phyloP scores from a whole-genome alignment of 441 rosid genomes.

The Lepidium campestre region DNA sequence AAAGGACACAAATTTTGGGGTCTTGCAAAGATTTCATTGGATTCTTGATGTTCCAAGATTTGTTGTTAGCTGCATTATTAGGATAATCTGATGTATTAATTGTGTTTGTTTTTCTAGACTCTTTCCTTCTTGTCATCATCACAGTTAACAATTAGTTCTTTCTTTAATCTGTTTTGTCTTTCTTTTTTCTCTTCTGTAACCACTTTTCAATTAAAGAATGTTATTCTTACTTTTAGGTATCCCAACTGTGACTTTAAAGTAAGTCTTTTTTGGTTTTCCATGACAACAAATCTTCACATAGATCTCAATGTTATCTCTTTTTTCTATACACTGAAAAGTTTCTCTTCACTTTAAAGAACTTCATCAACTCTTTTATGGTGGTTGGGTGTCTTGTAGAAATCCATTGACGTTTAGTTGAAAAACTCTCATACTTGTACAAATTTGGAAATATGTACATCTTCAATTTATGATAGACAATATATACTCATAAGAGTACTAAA shows the following conservation, averaged over 20 bases:
- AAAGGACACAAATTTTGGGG: neutral
- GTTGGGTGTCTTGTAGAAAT: neutral
- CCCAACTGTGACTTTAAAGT: slow-evolving; percentile 9
- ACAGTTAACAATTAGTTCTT: slow-evolving; percentile 6
- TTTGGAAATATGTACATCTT: slow-evolving; percentile 5
- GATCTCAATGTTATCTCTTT: slow-evolving; percentile 21
- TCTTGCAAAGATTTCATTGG: slow-evolving; percentile 26
- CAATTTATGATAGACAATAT: slow-evolving; percentile 3
- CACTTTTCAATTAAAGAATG: slow-evolving; percentile 21
- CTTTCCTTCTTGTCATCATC: slow-evolving; percentile 27
- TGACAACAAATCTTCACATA: slow-evolving; percentile 23
- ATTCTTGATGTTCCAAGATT: slow-evolving; percentile 14
- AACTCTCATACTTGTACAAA: neutral
- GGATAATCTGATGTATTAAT: slow-evolving; percentile 5
- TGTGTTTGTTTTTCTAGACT: slow-evolving; percentile 15
- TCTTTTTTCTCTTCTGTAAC: slow-evolving; percentile 8
- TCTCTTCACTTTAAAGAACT: neutral
- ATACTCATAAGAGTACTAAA: slow-evolving; percentile 5
- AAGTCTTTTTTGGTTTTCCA: neutral
- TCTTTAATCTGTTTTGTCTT: slow-evolving; percentile 2
- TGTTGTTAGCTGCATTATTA: slow-evolving; percentile 12
- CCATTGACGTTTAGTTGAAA: slow-evolving; percentile 5
- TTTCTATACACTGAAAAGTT: neutral
- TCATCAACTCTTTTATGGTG: neutral
- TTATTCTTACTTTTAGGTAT: slow-evolving; percentile 22